Evolutionary conservation across 768 basidiomycete species (phyloP), one percentile per base, ranked within the genome.

Genomic region (Sporobolomyces pararoseus): DNA sequence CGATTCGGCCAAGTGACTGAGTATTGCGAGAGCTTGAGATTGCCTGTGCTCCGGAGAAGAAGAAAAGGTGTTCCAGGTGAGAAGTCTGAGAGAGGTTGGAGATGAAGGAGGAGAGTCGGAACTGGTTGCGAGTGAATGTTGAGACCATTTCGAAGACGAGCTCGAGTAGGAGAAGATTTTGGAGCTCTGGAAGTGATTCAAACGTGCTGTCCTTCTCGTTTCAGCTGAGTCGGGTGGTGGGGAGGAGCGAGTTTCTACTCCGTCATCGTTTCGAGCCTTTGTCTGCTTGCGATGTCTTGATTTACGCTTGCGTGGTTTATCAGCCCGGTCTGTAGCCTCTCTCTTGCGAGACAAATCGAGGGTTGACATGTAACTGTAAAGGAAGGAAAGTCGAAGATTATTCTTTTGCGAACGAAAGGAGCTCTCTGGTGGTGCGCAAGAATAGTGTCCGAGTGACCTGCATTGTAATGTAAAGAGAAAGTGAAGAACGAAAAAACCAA

Each of bases 41-140:
- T 7, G 64, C 0, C 51, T 51, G 59, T 70, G 69, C 10, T 64
- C 23, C 7, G 63, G 64, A 3, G 58, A 37, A 13, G 63, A 65
- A 27, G 69, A 50, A n/a, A 17, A 70, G 27, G 46, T 62, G 64
- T 70, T 70, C 52, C 57, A 70, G 27, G 69, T 70, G 34, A 70
- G n/a, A 44, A 61, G 46, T 7, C 31, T 31, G 59, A 61, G 44
- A 25, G 59, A 61, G 25, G 29, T 61, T 35, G 58, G 44, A 34
- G 55, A 23, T 37, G 35, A 35, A 21, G 55, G 10, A 4, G 10
- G 10, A 12, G 53, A 19, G 32, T 34, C 53, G 53, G 53, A 21
- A 23, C n/a, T n/a, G n/a, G n/a, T n/a, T n/a, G n/a, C n/a, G n/a
- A n/a, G n/a, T n/a, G n/a, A n/a, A n/a, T n/a, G n/a, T 21, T 37